phyloP scores from a whole-genome alignment of 2,329 filamentous ascomycete species.

The Xylaria arbuscula region DNA sequence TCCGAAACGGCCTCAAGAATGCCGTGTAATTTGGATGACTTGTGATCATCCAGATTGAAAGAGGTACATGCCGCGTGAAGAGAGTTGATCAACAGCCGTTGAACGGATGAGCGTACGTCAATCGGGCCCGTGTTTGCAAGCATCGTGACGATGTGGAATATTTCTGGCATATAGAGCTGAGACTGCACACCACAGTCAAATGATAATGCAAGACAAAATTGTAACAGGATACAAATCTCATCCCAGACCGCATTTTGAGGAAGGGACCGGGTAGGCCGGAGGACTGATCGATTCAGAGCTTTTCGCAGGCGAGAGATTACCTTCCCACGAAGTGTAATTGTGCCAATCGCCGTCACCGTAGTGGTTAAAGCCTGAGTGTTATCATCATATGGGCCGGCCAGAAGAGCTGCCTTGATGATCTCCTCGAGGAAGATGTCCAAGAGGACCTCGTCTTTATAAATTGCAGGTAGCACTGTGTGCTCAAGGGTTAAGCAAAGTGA shows the following conservation, averaged over 20 bases:
- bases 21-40: slow-evolving; percentile 64
- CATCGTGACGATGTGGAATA: slow-evolving; percentile 78
- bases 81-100: slow-evolving; percentile 73
- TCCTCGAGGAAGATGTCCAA: slow-evolving; percentile 76
- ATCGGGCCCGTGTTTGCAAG: slow-evolving; percentile 71
- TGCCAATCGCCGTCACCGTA: slow-evolving; percentile 71
- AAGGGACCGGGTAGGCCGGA: slow-evolving; percentile 72
- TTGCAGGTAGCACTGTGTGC: slow-evolving; percentile 72
- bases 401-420: slow-evolving; percentile 70
- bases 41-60: slow-evolving; percentile 70
- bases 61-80: slow-evolving; percentile 75
- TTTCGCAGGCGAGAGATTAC: slow-evolving; percentile 74
- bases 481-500: slow-evolving; percentile 70
- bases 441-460: slow-evolving; percentile 72
- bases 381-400: slow-evolving; percentile 67
- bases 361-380: slow-evolving; percentile 70
- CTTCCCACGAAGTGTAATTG: slow-evolving; percentile 72
- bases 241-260: slow-evolving; percentile 75
- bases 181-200: slow-evolving; percentile 76
- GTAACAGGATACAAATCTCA: slow-evolving; percentile 75
- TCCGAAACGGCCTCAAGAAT: slow-evolving; percentile 70
- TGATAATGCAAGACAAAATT: slow-evolving; percentile 73
- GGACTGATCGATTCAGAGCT: slow-evolving; percentile 73
- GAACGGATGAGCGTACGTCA: slow-evolving; percentile 68
- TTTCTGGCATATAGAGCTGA: slow-evolving; percentile 74